phyloP scores from a whole-genome alignment of 2,329 filamentous ascomycete species.

The Ascocoryne sarcoides region DNA sequence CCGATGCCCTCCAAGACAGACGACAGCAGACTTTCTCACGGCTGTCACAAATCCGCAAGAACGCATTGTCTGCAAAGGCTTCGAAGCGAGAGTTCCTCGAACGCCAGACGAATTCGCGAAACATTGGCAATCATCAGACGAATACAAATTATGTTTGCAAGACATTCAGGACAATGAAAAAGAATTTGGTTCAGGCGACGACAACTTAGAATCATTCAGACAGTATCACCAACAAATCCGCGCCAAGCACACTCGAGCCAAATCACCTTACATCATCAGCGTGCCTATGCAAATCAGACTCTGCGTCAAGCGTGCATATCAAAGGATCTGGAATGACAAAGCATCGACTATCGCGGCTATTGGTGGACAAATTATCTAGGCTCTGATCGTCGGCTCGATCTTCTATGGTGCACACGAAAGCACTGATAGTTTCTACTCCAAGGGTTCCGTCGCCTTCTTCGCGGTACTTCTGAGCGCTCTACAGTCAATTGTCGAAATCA shows the following conservation, averaged over 20 bases:
- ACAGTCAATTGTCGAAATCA: slow-evolving; percentile 57
- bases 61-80: slow-evolving; percentile 54
- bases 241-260: slow-evolving; percentile 41
- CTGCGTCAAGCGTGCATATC: slow-evolving; percentile 51
- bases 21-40: slow-evolving; percentile 70
- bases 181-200: slow-evolving; percentile 31
- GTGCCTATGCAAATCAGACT: slow-evolving; percentile 47
- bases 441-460: slow-evolving; percentile 56
- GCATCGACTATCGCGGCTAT: not conserved
- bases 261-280: slow-evolving; percentile 46
- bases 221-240: too few species aligned
- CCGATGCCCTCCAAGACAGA: slow-evolving; percentile 44
- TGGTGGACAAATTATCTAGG: slow-evolving; percentile 42
- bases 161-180: not conserved
- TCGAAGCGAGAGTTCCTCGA: slow-evolving; percentile 49
- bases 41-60: slow-evolving; percentile 66
- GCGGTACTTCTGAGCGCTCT: slow-evolving; percentile 52
- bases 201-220: slow-evolving; percentile 31
- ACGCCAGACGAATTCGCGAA: too few species aligned
- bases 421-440: slow-evolving; percentile 52
- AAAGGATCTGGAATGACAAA: slow-evolving; percentile 53
- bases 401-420: slow-evolving; percentile 56
- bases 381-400: slow-evolving; percentile 55
- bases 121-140: too few species aligned
- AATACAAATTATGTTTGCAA: too few species aligned